Base-by-base conservation (phyloP, 345 rosid genomes). In the Diplotaxis tenuifolia region DNA sequence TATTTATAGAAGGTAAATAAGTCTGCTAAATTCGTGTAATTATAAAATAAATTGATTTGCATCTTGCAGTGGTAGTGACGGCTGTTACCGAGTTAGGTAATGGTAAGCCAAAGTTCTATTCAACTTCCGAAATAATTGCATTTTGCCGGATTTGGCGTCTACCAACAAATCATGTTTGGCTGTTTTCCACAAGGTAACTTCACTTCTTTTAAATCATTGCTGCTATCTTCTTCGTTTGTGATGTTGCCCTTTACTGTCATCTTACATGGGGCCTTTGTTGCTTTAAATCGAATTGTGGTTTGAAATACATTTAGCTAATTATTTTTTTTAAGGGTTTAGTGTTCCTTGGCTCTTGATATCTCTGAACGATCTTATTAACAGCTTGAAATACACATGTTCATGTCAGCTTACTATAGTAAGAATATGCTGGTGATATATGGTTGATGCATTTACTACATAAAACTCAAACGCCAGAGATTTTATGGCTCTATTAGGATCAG, bases 121-220 rank as follows among this genome's bases (percentile, higher is more conserved):
- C 99, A 58, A 92, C 99, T 72, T 88, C 97, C 34, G 91, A 95
- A 80, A 67, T 95, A 47, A 84, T 88, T 82, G 88, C 89, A 50
- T 92, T 95, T 77, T 95, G 97, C 80, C 82, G 90, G 72, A 87
- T 82, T 72, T 95, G 97, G 97, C 90, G 91, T 49, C 85, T 94
- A 67, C 90, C 99, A 18, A 91, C 93, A 25, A 94, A 94, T 85
- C 93, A 94, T 66, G 78, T 94, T 36, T 94, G 98, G 96, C 81
- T 94, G 78, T 87, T 89, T 83, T 94, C 97, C 67, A 81, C 97
- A 72, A 89, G 98, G 98, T 94, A 78, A 78, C 49, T 36, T 70
- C 50, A 63, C 40, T 42, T 7, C 59, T 76, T 64, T 22, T 36
- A 63, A 12, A 32, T 29, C 22, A n/a, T 50, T 59, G 62, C 40